These are phyloP conservation scores for Perilla frutescens DNA, from an alignment of 257 asterid genomes.

Conservation along the genomic window DNA sequence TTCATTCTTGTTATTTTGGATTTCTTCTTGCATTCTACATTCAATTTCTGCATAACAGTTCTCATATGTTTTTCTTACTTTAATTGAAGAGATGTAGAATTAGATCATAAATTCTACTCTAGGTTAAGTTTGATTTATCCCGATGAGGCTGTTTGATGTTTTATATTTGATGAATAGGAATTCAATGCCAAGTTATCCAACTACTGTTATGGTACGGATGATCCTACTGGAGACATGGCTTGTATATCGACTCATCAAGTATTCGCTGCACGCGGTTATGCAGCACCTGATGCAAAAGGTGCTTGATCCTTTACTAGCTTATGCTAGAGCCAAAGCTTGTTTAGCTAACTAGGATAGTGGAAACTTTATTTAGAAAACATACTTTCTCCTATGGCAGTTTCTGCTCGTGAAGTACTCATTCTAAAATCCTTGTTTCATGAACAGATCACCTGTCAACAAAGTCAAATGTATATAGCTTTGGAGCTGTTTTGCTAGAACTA, in stretches of 20 bases:
- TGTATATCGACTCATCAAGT: slow-evolving; percentile 46
- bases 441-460: slow-evolving; percentile 20
- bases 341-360: too few relatives aligned
- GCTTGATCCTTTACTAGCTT: background rate
- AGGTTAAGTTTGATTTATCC: too few relatives aligned
- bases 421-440: background rate
- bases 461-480: slow-evolving; percentile 24
- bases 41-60: too few relatives aligned
- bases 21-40: too few relatives aligned
- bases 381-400: too few relatives aligned
- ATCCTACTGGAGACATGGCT: slow-evolving; percentile 35
- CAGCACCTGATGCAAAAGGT: slow-evolving; percentile 42
- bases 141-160: background rate
- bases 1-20: too few relatives aligned
- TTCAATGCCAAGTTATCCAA: slow-evolving; percentile 31
- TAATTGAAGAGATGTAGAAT: too few relatives aligned
- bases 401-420: background rate
- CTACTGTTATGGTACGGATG: slow-evolving; percentile 23
- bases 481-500: slow-evolving; percentile 30
- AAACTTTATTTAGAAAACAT: too few relatives aligned
- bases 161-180: slow-evolving; percentile 23
- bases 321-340: background rate
- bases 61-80: too few relatives aligned
- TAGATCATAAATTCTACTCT: too few relatives aligned
- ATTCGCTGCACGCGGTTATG: background rate